A percentile compares a stretch with the other conserved stretches of the same genome.
Conservation (phyloP, 768 basidiomycete genomes). For the Ramaria sp. region DNA sequence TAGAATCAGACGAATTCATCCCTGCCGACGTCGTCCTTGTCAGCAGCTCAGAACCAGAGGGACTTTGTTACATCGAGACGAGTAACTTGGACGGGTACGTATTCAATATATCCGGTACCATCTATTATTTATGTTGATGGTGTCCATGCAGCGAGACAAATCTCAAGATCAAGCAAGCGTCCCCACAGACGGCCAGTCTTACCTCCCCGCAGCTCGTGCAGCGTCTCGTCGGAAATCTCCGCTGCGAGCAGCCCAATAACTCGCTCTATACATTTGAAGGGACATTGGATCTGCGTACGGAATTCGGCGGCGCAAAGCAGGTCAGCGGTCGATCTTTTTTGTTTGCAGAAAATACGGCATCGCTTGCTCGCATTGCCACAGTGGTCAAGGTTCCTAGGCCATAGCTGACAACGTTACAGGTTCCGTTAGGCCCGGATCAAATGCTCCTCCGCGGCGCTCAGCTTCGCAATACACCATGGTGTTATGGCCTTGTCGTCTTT, state of each 20-base stretch:
- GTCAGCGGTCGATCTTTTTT: constrained; percentile 21
- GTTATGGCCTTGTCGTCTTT: constrained; percentile 87
- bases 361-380: too few species aligned
- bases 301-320: constrained; percentile 22
- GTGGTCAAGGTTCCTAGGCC: constrained; percentile 10
- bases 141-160: constrained; percentile 71
- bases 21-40: constrained; percentile 88
- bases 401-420: constrained; percentile 55
- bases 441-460: constrained; percentile 91
- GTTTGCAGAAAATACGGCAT: too few species aligned
- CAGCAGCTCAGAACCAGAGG: constrained; percentile 90
- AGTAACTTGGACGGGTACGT: constrained; percentile 90
- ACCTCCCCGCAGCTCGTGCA: constrained; percentile 69
- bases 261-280: constrained; percentile 95
- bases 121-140: not conserved
- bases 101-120: constrained; percentile 7
- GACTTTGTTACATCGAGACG: constrained; percentile 95
- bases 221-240: constrained; percentile 68
- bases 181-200: constrained; percentile 65
- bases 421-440: constrained; percentile 92
- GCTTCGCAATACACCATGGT: constrained; percentile 92
- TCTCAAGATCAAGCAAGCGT: constrained; percentile 96
- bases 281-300: constrained; percentile 11
- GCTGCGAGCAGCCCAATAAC: constrained; percentile 96
- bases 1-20: constrained; percentile 90